These are phyloP conservation scores for Odontarrhena argentea DNA, from an alignment of 345 rosid species.

Conservation along the genomic window DNA sequence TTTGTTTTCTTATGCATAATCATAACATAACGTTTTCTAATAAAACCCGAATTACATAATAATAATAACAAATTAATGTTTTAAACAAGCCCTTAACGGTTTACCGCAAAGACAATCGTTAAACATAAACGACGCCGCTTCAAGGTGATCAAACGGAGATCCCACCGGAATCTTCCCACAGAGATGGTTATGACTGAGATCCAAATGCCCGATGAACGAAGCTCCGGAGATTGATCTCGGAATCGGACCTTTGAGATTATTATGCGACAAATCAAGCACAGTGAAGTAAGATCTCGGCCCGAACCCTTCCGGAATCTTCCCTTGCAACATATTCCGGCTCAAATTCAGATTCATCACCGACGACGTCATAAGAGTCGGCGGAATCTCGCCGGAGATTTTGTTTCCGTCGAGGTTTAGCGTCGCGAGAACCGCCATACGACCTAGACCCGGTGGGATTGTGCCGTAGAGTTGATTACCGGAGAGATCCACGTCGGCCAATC, in stretches of 20 bases:
- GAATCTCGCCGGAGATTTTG: slow-evolving; percentile 59
- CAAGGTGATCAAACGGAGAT: slow-evolving; percentile 80
- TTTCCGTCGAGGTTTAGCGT: slow-evolving; percentile 80
- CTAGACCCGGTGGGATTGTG: slow-evolving; percentile 58
- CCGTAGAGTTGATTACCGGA: slow-evolving; percentile 70
- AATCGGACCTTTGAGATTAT: slow-evolving; percentile 60
- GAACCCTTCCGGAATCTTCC: slow-evolving; percentile 70
- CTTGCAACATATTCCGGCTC: slow-evolving; percentile 62
- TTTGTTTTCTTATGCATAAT: slow-evolving; percentile 7
- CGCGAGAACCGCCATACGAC: slow-evolving; percentile 80
- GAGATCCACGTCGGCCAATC: slow-evolving; percentile 82
- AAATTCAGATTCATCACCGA: slow-evolving; percentile 61
- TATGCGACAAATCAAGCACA: slow-evolving; percentile 66
- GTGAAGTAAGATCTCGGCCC: slow-evolving; percentile 76
- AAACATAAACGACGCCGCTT: slow-evolving; percentile 67
- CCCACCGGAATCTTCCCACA: slow-evolving; percentile 82
- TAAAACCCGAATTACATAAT: slow-evolving; percentile 17
- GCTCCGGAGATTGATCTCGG: slow-evolving; percentile 63
- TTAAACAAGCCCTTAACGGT: slow-evolving; percentile 62
- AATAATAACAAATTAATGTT: slow-evolving; percentile 2
- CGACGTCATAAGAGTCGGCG: slow-evolving; percentile 58
- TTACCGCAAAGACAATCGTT: slow-evolving; percentile 87
- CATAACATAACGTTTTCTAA: slow-evolving; percentile 27
- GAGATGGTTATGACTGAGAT: slow-evolving; percentile 83
- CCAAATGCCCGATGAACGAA: slow-evolving; percentile 75